Evolutionary conservation across 2,329 filamentous ascomycete species (phyloP).

Genomic region (Aurifilum marmelostoma): DNA sequence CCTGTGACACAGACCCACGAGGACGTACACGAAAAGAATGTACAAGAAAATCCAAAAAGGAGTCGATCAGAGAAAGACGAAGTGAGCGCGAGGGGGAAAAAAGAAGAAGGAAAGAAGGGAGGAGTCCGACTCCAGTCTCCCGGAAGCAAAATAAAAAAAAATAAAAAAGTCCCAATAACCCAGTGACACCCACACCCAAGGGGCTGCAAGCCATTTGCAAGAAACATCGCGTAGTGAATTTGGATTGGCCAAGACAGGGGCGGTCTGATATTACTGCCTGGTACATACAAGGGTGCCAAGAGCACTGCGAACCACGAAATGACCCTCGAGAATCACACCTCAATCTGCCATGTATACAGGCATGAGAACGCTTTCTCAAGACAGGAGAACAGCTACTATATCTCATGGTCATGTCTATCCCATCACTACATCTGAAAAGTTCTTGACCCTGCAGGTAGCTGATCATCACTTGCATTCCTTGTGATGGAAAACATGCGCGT

Average conservation of each 20-base stretch:
- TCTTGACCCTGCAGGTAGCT: background rate
- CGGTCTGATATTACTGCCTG: slow-evolving; percentile 15
- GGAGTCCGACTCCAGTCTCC: background rate
- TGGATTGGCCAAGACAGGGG: slow-evolving; percentile 17
- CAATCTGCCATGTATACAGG: background rate
- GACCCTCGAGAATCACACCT: background rate
- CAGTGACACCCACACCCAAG: background rate
- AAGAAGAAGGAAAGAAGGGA: background rate
- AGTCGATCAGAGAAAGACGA: background rate
- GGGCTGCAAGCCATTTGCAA: slow-evolving; percentile 12
- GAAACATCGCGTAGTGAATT: background rate
- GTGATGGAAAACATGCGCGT: background rate
- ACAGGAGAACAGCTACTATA: background rate
- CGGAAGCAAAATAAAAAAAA: background rate
- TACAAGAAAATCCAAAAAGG: background rate
- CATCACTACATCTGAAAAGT: background rate
- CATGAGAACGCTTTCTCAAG: background rate
- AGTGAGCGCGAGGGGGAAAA: background rate
- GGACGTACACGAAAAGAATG: background rate
- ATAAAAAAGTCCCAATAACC: background rate
- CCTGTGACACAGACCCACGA: background rate
- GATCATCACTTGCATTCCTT: background rate
- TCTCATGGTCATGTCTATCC: background rate
- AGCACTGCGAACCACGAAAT: background rate
- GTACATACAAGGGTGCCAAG: background rate